Evolutionary conservation across 192 early-diverging fungal genomes (phyloP), one percentile per base, ranked within the genome.

Genomic region (Backusella australiensis): DNA sequence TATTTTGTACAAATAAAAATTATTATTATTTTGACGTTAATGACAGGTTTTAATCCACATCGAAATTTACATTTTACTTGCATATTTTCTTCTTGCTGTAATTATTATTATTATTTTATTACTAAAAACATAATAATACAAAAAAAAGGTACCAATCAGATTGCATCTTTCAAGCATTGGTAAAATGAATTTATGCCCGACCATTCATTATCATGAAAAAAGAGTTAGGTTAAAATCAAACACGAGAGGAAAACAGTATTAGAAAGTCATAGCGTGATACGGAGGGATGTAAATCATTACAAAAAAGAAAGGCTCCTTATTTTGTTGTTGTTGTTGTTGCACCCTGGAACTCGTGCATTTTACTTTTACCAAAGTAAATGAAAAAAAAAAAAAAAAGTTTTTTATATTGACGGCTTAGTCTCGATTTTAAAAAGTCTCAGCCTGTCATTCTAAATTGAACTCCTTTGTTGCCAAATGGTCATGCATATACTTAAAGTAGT

Each of bases 391-490:
- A 23, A 23, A 23, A 23, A 23, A 23, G 53, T 59, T 59, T 41
- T 46, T 42, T 32, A 41, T 44, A 71, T 71, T 71, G 70, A 71
- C 70, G 70, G 41, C 42, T 71, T 69, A 71, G 70, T 26, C 26
- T 71, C 29, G 70, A 71, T 71, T 71, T 17, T 29, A 39, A 44
- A 44, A 26, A 5, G 23, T 71, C 23, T 44, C 39, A 69, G 21
- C 67, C 67, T 39, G 36, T 44, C 69, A 71, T 71, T 71, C 70
- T 71, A 71, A 71, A 71, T 71, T 71, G 41, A 39, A 71, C 70
- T 44, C 41, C 70, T 29, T 71, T 49, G 56, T 63, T 63, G 56
- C 56, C 56, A 63, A 63, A 63, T 29, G 56, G 56, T 63, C 56
- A 63, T 29, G 53, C 53, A n/a, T 56, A 56, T 56, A 56, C 53